Evolutionary conservation across 2,329 filamentous ascomycete species (phyloP), one percentile per base, ranked within the genome.

Genomic region (Amauroascus niger): DNA sequence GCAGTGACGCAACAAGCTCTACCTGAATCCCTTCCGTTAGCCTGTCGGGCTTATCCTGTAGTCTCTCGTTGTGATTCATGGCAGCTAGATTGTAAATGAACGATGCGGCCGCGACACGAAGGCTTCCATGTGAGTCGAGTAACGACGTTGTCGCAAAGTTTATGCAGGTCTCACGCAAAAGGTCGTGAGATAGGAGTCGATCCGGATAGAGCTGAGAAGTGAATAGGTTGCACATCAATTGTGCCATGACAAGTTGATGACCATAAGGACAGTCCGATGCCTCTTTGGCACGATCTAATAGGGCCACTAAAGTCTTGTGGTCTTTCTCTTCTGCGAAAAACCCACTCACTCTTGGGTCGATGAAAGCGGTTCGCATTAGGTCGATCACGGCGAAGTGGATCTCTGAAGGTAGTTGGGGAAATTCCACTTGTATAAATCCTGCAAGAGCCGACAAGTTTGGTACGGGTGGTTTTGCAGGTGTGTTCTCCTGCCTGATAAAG

Each of bases 191-290:
- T 6, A 86, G 72, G 7, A 90, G 74, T 57, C 83, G 78, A 1
- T 81, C 76, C 0, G 82, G 75, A 62, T 85, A 94, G 0, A 95
- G 74, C 0, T 81, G 78, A 0, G 84, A 84, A 0, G 81, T 83
- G 71, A 95, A 95, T 40, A 95, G 74, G 63, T 95, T 96, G 71
- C 88, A 94, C 1, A 81, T 78, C 63, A 91, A 78, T 61, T 96
- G 90, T 20, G 95, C 71, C 0, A 88, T 85, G 14, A 95, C 87
- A 1, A 96, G 80, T 13, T 88, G 84, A 1, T 94, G 77, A 3
- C 87, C 83, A 65, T 96, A 96, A 0, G 88, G 88, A 39, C 83
- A 86, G 0, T 73, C 68, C 7, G 72, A 64, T 30, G 79, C 74
- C 5, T 72, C 66, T 58, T 79, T 82, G 43, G 88, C 69, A n/a